A percentile compares a stretch with the other conserved stretches of the same genome.
Conservation (phyloP, 2,329 filamentous ascomycete species). For the Didymella pomorum region DNA sequence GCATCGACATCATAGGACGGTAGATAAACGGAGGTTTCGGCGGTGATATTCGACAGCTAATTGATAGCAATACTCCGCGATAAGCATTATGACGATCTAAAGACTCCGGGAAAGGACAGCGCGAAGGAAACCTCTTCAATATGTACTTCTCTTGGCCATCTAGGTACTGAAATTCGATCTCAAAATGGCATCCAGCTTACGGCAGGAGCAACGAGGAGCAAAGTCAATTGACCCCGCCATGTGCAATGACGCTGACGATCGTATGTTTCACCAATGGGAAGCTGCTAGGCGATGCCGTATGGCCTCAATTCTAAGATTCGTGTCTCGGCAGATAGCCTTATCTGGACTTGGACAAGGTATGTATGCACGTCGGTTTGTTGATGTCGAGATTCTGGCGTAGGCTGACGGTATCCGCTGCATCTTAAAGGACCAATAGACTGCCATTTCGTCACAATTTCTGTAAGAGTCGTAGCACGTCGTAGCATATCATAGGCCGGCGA, state of each 20-base stretch:
- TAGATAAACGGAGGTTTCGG: neutral
- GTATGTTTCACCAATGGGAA: conserved; percentile 35
- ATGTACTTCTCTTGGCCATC: conserved; percentile 4
- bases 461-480: conserved; percentile 12
- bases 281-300: conserved; percentile 31
- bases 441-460: neutral
- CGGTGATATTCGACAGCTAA: neutral
- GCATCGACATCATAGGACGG: conserved; percentile 20
- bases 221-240: conserved; percentile 39
- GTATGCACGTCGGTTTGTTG: conserved; percentile 12
- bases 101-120: neutral
- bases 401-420: conserved; percentile 30
- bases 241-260: conserved; percentile 33
- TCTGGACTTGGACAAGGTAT: conserved; percentile 32
- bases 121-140: neutral
- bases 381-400: conserved; percentile 27
- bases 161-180: conserved; percentile 8
- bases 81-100: neutral
- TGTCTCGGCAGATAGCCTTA: conserved; percentile 35
- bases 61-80: neutral
- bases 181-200: neutral
- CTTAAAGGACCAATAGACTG: conserved; percentile 30
- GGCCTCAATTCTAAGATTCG: conserved; percentile 26
- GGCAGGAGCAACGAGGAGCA: neutral
- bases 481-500: conserved; percentile 23